Conservation (phyloP, 2,329 filamentous ascomycete species). For the Colletotrichum simmondsii region DNA sequence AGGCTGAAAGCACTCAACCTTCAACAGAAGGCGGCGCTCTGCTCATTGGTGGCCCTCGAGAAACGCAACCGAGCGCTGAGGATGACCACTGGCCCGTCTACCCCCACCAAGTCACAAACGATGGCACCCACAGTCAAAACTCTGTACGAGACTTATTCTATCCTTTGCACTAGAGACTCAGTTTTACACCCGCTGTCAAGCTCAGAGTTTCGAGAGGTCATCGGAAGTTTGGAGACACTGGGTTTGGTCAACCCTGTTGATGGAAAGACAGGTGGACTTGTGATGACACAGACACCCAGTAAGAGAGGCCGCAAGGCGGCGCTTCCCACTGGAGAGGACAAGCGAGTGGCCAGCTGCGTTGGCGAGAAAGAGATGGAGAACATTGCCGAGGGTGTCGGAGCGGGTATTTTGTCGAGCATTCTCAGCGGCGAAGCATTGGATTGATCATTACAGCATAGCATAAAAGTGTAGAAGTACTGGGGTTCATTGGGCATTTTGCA, state of each 20-base stretch:
- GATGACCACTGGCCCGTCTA: slow-evolving; percentile 51
- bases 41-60: slow-evolving; percentile 88
- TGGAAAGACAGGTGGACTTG: slow-evolving; percentile 76
- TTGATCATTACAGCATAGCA: slow-evolving; percentile 41
- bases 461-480: slow-evolving; percentile 6
- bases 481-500: slow-evolving; percentile 19
- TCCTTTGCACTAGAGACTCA: slow-evolving; percentile 87
- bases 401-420: slow-evolving; percentile 71
- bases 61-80: slow-evolving; percentile 71
- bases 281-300: slow-evolving; percentile 74
- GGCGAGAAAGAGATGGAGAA: slow-evolving; percentile 82
- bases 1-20: slow-evolving; percentile 89
- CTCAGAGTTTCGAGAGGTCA: slow-evolving; percentile 94
- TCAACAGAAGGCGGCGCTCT: slow-evolving; percentile 95
- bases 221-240: slow-evolving; percentile 88
- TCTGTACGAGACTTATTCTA: slow-evolving; percentile 85
- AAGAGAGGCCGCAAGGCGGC: slow-evolving; percentile 70
- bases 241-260: slow-evolving; percentile 79
- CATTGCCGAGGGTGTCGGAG: slow-evolving; percentile 72
- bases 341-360: slow-evolving; percentile 80
- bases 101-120: slow-evolving; percentile 71
- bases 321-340: slow-evolving; percentile 75
- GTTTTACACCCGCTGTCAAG: slow-evolving; percentile 88
- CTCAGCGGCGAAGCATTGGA: slow-evolving; percentile 70
- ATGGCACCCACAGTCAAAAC: slow-evolving; percentile 83